Percentiles rank a stretch among this genome's conserved stretches.
Conservation (phyloP, 1,284 basidiomycete genomes). For the Mycosarcoma maydis region DNA sequence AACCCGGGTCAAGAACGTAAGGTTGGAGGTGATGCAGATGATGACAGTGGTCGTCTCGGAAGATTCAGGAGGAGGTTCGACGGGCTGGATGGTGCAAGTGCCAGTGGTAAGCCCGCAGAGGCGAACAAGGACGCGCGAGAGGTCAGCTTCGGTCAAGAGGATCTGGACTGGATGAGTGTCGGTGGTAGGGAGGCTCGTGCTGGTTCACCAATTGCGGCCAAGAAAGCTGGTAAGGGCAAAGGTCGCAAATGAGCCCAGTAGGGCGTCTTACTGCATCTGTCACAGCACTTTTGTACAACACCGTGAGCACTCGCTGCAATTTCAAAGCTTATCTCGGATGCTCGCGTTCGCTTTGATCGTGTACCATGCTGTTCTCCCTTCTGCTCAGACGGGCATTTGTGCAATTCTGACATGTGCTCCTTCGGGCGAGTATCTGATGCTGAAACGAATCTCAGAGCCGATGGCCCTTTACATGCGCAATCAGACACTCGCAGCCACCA, state of each 20-base stretch:
- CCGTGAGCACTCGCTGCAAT: too few relatives aligned
- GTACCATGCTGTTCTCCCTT: too few relatives aligned
- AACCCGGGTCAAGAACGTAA: constrained; percentile 56
- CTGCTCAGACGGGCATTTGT: too few relatives aligned
- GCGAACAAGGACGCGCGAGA: constrained; percentile 21
- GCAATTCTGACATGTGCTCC: too few relatives aligned
- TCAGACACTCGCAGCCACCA: too few relatives aligned
- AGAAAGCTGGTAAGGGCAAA: constrained; percentile 62
- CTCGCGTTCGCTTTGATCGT: too few relatives aligned
- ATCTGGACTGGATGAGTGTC: constrained; percentile 65
- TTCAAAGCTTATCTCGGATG: too few relatives aligned
- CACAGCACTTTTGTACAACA: constrained; percentile 19
- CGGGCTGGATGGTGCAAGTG: constrained; percentile 24
- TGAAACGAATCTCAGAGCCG: too few relatives aligned
- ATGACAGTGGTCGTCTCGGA: constrained; percentile 63
- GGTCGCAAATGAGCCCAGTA: constrained; percentile 42
- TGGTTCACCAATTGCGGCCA: constrained; percentile 47
- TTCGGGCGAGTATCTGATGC: too few relatives aligned
- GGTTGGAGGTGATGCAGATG: constrained; percentile 53
- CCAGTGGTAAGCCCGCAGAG: constrained; percentile 8
- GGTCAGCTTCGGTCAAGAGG: constrained; percentile 57
- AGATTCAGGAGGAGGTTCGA: constrained; percentile 63
- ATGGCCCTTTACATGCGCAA: too few relatives aligned
- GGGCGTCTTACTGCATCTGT: neutral
- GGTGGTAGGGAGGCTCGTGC: constrained; percentile 62